A percentile compares a stretch with the other conserved stretches of the same genome.
Evolutionary conservation across 2,329 filamentous ascomycete species (phyloP).

Genomic region (Pestalotiopsis sp.): DNA sequence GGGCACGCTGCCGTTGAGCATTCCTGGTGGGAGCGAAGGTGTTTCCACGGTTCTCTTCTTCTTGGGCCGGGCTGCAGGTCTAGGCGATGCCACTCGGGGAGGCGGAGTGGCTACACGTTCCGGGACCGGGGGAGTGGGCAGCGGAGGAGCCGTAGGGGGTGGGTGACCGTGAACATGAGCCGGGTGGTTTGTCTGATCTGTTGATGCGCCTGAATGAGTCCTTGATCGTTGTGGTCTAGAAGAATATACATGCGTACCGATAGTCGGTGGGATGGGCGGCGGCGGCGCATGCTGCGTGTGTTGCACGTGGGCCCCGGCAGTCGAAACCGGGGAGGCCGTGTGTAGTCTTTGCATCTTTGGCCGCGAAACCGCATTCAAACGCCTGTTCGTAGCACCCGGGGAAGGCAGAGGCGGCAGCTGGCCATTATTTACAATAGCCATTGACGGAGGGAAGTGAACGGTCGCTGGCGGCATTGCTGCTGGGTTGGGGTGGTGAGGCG

Average conservation of each 20-base stretch:
- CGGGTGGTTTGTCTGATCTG: conserved; percentile 51
- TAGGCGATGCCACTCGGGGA: conserved; percentile 51
- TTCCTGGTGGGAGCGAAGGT: conserved; percentile 58
- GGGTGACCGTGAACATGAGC: conserved; percentile 13
- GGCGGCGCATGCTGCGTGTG: conserved; percentile 34
- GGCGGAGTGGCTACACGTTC: conserved; percentile 61
- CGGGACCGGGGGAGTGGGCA: conserved; percentile 53
- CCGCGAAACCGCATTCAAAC: conserved; percentile 37
- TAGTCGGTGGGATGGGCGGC: conserved; percentile 32
- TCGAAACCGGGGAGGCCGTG: conserved; percentile 74
- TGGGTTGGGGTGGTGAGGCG: conserved; percentile 21
- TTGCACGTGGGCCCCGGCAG: conserved; percentile 50
- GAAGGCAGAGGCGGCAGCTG: conserved; percentile 82
- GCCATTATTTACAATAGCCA: conserved; percentile 79
- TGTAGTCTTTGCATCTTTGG: conserved; percentile 66
- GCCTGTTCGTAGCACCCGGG: conserved; percentile 66
- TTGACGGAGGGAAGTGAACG: conserved; percentile 60
- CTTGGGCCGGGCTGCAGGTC: conserved; percentile 48
- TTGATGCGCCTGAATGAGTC: conserved; percentile 60
- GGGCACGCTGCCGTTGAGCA: conserved; percentile 82
- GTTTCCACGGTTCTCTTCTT: conserved; percentile 56
- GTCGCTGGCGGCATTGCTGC: conserved; percentile 27
- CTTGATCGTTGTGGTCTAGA: conserved; percentile 52
- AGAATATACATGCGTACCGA: conserved; percentile 42
- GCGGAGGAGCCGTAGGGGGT: conserved; percentile 49